Percentiles rank a stretch among this genome's conserved stretches.
Conservation (phyloP, 768 basidiomycete genomes). For the Phylloporus arenicola region DNA sequence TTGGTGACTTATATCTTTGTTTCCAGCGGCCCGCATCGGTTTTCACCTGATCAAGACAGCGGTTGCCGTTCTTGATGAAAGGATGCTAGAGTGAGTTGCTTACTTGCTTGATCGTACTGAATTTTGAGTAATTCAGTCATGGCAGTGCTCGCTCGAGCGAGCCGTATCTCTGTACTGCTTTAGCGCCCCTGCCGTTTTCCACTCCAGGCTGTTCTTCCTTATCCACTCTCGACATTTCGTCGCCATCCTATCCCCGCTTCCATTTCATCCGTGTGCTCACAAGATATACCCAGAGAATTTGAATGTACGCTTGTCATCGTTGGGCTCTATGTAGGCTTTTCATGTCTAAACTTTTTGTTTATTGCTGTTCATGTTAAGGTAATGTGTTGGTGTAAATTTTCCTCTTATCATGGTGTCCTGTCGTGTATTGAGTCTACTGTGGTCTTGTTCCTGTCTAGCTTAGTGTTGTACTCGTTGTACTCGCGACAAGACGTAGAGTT, state of each 20-base stretch:
- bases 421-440: neutral
- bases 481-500: conserved; percentile 7
- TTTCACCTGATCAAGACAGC: neutral
- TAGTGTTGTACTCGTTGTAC: conserved; percentile 7
- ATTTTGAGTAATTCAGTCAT: neutral
- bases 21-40: neutral
- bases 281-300: conserved; percentile 8
- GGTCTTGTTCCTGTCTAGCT: conserved; percentile 6
- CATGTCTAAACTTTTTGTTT: conserved; percentile 1
- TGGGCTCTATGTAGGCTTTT: conserved; percentile 14
- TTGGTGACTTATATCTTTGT: conserved; percentile 1
- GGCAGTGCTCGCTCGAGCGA: neutral
- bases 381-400: conserved; percentile 4
- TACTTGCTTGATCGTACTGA: neutral
- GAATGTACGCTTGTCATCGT: conserved; percentile 18
- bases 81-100: conserved; percentile 3
- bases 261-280: conserved; percentile 1
- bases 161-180: neutral
- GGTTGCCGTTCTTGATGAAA: conserved; percentile 2
- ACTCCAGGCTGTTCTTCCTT: neutral
- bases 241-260: neutral
- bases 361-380: conserved; percentile 9
- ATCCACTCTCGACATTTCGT: neutral
- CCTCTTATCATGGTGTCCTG: neutral
- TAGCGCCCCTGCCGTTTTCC: neutral